Evolutionary conservation across 2,329 filamentous ascomycete species (phyloP), one percentile per base, ranked within the genome.

Genomic region (Teratosphaeriaceae sp.): DNA sequence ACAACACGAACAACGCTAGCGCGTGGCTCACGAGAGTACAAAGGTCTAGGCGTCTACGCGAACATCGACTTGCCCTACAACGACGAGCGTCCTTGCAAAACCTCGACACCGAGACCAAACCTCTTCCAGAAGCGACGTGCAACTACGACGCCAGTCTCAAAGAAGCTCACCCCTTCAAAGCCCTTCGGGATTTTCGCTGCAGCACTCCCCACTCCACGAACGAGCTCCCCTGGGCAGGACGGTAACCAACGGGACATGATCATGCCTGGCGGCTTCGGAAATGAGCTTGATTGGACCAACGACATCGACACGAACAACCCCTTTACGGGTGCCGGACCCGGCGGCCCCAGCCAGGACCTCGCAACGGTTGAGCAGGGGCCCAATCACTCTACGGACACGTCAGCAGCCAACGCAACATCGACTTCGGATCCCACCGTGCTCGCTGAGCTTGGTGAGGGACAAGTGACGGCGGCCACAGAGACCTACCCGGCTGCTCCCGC

Each of bases 101-200:
- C 42, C 2, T 49, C 54, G 5, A 42, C 36, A 3, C 11, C 47
- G 27, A 50, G 49, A 23, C 19, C 35, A 23, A 38, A 22, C 21
- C 22, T 29, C 24, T 39, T 38, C 23, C 18, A 36, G n/a, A 51
- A 46, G 42, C 39, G 27, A 6, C 52, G 47, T 4, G 18, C 53
- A 15, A 30, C 35, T 3, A 37, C 20, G 5, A 18, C 30, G 16
- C 21, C 45, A 20, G 8, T 18, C 18, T 16, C 39, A 9, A 47
- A 45, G 45, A 49, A 46, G 29, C 34, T 49, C 16, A 44, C 18
- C 8, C 44, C 48, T 5, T 43, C 43, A 35, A 54, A 53, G 26
- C 41, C 18, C 20, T 45, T 40, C 38, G 38, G 27, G 11, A 21
- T 40, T 19, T 40, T 44, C 29, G 22, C 19, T 20, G n/a, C 18